Evolutionary conservation across 208 protist genomes (phyloP).

Genomic region (Acanthamoeba rhysodes): DNA sequence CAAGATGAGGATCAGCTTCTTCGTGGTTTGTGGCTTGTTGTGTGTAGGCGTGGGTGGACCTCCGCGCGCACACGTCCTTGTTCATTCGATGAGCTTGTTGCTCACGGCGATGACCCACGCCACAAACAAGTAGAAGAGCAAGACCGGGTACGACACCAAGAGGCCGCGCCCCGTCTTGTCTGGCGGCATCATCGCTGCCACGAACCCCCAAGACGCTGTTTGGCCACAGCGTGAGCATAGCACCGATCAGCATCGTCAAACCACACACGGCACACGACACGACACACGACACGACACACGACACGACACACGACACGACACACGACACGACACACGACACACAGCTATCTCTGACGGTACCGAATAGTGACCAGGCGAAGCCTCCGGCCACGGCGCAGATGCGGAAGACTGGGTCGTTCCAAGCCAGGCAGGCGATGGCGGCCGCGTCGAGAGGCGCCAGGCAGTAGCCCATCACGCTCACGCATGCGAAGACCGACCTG

Average conservation of each 20-base stretch:
- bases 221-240: too few species aligned
- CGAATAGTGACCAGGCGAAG: constrained; percentile 74
- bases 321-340: too few species aligned
- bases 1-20: not conserved
- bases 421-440: constrained; percentile 74
- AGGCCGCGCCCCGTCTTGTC: constrained; percentile 10
- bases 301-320: too few species aligned
- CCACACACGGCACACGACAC: not conserved
- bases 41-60: not conserved
- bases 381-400: not conserved
- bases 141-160: constrained; percentile 83
- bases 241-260: not conserved
- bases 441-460: constrained; percentile 79
- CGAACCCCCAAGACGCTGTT: constrained; percentile 80
- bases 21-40: not conserved
- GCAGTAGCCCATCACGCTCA: constrained; percentile 87
- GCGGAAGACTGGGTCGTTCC: constrained; percentile 59
- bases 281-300: too few species aligned
- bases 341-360: not conserved
- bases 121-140: constrained; percentile 83
- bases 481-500: constrained; percentile 82
- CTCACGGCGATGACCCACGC: constrained; percentile 80
- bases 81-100: not conserved
- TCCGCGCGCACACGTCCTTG: too few species aligned
- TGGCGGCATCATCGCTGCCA: constrained; percentile 76